Evolutionary conservation across 768 basidiomycete species (phyloP).

Genomic region (Pleurotus ostreatus): DNA sequence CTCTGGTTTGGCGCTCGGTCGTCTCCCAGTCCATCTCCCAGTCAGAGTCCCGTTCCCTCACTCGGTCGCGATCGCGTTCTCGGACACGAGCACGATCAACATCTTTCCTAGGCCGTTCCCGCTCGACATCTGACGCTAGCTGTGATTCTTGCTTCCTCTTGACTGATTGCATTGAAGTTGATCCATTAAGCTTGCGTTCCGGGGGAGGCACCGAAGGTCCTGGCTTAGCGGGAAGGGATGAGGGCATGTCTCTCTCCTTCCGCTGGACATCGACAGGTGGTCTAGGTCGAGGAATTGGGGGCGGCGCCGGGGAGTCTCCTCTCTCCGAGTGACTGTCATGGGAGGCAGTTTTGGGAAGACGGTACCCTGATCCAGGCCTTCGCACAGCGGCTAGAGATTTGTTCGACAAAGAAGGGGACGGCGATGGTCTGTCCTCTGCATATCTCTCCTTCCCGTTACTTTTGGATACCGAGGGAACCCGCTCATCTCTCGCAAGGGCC

Average conservation of each 20-base stretch:
- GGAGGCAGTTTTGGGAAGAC: slow-evolving; percentile 25
- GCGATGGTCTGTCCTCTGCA: not conserved
- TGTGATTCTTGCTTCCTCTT: slow-evolving; percentile 14
- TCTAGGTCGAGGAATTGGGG: slow-evolving; percentile 10
- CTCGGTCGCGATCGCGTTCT: slow-evolving; percentile 4
- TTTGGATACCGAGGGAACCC: slow-evolving; percentile 22
- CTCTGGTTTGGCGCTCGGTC: not conserved
- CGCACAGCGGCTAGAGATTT: slow-evolving; percentile 17
- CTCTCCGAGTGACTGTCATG: slow-evolving; percentile 5
- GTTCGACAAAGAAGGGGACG: slow-evolving; percentile 1
- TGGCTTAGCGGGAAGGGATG: slow-evolving; percentile 30
- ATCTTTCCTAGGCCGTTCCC: slow-evolving; percentile 13
- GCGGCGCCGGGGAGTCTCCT: slow-evolving; percentile 12
- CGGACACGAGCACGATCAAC: slow-evolving; percentile 9
- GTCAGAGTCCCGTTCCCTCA: slow-evolving; percentile 13
- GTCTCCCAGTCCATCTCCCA: slow-evolving; percentile 7
- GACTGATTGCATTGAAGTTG: slow-evolving; percentile 11
- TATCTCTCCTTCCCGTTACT: slow-evolving; percentile 15
- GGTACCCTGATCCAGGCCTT: slow-evolving; percentile 46
- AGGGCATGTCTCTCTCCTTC: slow-evolving; percentile 18
- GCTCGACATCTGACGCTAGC: slow-evolving; percentile 15
- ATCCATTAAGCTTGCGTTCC: slow-evolving; percentile 18
- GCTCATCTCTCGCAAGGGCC: slow-evolving; percentile 48
- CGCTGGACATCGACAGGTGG: slow-evolving; percentile 11
- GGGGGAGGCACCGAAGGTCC: slow-evolving; percentile 21